Base-by-base conservation (phyloP, 805 yeast species). In the Teunomyces funiuensis region DNA sequence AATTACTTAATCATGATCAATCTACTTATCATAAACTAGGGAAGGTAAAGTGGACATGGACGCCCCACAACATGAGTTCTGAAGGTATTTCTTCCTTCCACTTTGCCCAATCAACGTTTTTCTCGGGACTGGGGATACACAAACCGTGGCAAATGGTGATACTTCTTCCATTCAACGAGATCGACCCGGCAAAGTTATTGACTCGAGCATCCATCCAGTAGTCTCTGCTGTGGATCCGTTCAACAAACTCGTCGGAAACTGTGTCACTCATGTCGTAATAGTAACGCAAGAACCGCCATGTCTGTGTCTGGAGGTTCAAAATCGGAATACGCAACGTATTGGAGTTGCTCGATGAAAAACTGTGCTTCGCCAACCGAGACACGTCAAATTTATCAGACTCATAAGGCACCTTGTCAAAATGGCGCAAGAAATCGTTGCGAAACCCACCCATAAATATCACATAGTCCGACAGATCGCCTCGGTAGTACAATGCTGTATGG, bases 361-460 rank as follows among this genome's bases (percentile, higher is more conserved):
- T 60, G 36, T 65, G 55, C 50, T 57, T 56, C 3, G 63, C 45
- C 22, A 68, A 50, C 25, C 66, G 49, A 6, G 69, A 49, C 4
- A 69, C 56, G 46, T 70, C 74, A 37, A 61, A 57, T 34, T 62
- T 61, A 30, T 60, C 62, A 30, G 65, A 54, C n/a, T 46, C 19
- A 40, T 66, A 66, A 0, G 65, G 65, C 9, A 17, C 42, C 9
- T 42, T 39, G 33, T 68, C 71, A 41, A 53, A 61, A 33, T 54
- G 55, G 19, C 72, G 52, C 18, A 70, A 52, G 46, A 52, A 66
- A 42, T 68, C 71, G 37, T 69, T 65, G 28, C 55, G 43, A 44
- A 65, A 61, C 1, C 76, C 76, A 6, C 74, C 76, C 19, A 66
- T 33, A 34, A 70, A 66, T 15, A 69, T 57, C 9, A 69, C 53